Evolutionary conservation across 306 rosid genomes (phyloP).

Genomic region (Delonix regia): DNA sequence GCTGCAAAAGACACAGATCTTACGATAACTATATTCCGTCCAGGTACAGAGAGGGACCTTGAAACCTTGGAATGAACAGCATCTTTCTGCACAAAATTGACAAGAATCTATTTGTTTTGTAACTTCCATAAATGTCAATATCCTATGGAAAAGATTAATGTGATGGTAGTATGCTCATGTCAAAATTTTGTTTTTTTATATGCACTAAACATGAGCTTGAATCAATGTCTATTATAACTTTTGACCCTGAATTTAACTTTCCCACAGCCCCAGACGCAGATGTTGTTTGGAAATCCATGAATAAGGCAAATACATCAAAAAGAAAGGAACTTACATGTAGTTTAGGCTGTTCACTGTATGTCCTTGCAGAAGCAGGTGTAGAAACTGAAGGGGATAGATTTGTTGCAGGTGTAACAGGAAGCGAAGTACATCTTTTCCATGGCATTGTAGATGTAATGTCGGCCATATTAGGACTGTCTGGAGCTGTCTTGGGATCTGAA

Average conservation of each 20-base stretch:
- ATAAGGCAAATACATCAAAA: slow-evolving; percentile 23
- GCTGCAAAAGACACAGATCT: slow-evolving; percentile 77
- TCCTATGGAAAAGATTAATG: slow-evolving; percentile 21
- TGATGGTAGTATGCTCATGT: slow-evolving; percentile 28
- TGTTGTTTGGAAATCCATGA: slow-evolving; percentile 12
- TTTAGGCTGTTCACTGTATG: slow-evolving; percentile 60
- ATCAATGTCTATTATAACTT: slow-evolving; percentile 11
- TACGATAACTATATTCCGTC: slow-evolving; percentile 70
- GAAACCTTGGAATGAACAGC: slow-evolving; percentile 62
- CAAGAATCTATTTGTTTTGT: slow-evolving; percentile 7
- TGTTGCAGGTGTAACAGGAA: slow-evolving; percentile 77
- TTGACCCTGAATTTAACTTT: background rate
- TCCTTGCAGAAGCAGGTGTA: slow-evolving; percentile 75
- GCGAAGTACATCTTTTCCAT: slow-evolving; percentile 84
- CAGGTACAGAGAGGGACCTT: slow-evolving; percentile 90
- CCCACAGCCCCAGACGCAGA: background rate
- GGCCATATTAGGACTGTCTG: slow-evolving; percentile 58
- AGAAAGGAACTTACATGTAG: slow-evolving; percentile 55
- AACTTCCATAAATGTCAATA: background rate
- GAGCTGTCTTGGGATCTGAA: slow-evolving; percentile 56
- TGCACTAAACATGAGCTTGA: slow-evolving; percentile 15
- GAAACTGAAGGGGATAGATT: slow-evolving; percentile 69
- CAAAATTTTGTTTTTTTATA: slow-evolving; percentile 24
- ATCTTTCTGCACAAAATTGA: slow-evolving; percentile 70
- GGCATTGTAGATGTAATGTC: slow-evolving; percentile 49